phyloP scores from a whole-genome alignment of 1,284 basidiomycete species.

The Papiliotrema fonsecae region DNA sequence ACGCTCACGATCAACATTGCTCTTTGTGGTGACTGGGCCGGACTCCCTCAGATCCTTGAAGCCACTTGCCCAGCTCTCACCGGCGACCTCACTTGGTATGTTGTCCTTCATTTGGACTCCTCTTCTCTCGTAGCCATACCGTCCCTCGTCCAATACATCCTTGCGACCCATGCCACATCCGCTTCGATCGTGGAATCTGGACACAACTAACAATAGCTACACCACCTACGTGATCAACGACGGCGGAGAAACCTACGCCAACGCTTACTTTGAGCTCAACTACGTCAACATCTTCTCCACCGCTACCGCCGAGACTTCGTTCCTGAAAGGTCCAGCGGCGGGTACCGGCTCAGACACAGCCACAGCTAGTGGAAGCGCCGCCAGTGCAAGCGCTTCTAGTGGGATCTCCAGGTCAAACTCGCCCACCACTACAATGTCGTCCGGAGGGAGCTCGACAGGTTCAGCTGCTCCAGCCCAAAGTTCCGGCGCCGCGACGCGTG shows the following conservation, averaged over 20 bases:
- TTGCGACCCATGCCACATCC: too few species aligned
- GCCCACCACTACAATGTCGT: not conserved
- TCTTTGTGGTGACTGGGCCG: constrained; percentile 58
- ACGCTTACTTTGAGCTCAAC: constrained; percentile 71
- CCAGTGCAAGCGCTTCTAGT: not conserved
- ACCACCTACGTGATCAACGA: constrained; percentile 67
- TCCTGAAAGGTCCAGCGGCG: constrained; percentile 2
- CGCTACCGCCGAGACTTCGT: not conserved
- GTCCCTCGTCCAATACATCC: too few species aligned
- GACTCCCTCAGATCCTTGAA: constrained; percentile 53
- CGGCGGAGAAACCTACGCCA: constrained; percentile 56
- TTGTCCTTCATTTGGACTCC: not conserved
- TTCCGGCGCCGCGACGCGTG: not conserved
- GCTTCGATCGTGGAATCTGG: too few species aligned
- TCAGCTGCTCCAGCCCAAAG: not conserved
- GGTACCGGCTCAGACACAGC: constrained; percentile 1
- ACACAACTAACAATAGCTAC: constrained; percentile 54
- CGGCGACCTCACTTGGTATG: constrained; percentile 35
- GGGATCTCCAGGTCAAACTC: not conserved
- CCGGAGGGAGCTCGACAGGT: not conserved
- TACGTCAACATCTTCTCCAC: constrained; percentile 52
- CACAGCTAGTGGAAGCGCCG: constrained; percentile 8
- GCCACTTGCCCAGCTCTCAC: constrained; percentile 56
- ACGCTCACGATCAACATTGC: constrained; percentile 69
- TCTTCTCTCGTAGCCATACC: constrained; percentile 28